A percentile compares a stretch with the other conserved stretches of the same genome.
Evolutionary conservation across 768 basidiomycete species (phyloP).

Genomic region (Suillus lakei): DNA sequence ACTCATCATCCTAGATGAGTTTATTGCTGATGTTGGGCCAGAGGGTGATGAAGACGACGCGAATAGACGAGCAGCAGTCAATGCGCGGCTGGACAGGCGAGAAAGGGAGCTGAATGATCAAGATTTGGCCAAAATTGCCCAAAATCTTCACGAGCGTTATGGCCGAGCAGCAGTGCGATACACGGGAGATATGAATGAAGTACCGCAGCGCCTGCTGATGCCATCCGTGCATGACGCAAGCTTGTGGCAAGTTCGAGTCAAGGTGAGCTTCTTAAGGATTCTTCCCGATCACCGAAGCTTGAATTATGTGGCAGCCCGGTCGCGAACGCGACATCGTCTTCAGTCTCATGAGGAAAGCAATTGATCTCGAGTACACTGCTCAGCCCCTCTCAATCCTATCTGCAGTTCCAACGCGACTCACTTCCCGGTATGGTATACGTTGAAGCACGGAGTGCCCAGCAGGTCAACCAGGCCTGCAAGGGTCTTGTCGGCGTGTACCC

Average conservation of each 20-base stretch:
- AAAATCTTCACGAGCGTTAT: conserved; percentile 80
- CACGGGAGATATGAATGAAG: conserved; percentile 90
- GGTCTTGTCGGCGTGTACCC: conserved; percentile 94
- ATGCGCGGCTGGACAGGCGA: conserved; percentile 72
- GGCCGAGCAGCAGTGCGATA: conserved; percentile 72
- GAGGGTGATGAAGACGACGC: conserved; percentile 71
- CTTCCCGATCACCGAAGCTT: not conserved
- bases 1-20: conserved; percentile 53
- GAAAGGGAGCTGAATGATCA: conserved; percentile 76
- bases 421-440: conserved; percentile 96
- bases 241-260: conserved; percentile 94
- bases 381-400: conserved; percentile 87
- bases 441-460: conserved; percentile 86
- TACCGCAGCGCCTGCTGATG: conserved; percentile 94
- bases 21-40: conserved; percentile 63
- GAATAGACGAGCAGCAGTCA: conserved; percentile 55
- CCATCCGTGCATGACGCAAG: conserved; percentile 95
- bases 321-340: conserved; percentile 93
- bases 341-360: conserved; percentile 92
- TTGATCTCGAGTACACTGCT: conserved; percentile 79
- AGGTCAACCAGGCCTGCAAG: conserved; percentile 82
- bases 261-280: conserved; percentile 52
- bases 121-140: conserved; percentile 85
- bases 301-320: conserved; percentile 61
- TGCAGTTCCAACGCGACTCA: conserved; percentile 95